Evolutionary conservation across 495 filamentous ascomycete species (phyloP).

Genomic region (Neurospora discreta): DNA sequence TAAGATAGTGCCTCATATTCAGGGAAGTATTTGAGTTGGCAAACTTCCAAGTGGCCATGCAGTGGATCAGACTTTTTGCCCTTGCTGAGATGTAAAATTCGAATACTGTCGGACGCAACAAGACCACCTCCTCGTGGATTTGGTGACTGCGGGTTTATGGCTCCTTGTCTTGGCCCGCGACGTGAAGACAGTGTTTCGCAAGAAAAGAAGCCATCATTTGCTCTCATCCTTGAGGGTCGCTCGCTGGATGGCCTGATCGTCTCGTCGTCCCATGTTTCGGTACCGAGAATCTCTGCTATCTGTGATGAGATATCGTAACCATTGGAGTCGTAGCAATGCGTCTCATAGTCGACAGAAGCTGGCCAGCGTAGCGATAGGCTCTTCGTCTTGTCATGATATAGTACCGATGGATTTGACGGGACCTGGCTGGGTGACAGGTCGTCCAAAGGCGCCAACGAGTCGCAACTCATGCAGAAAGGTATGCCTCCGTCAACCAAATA

Average conservation of each 20-base stretch:
- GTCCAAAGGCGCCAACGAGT: slow-evolving; percentile 5
- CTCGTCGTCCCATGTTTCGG: background rate
- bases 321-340: background rate
- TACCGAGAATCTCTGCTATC: background rate
- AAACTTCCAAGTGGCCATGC: slow-evolving; percentile 5
- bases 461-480: slow-evolving; percentile 14
- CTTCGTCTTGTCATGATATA: background rate
- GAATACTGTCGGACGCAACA: slow-evolving; percentile 5
- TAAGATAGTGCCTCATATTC: slow-evolving; percentile 14
- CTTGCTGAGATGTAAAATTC: slow-evolving; percentile 9
- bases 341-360: background rate
- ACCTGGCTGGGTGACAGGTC: slow-evolving; percentile 6
- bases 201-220: background rate
- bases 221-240: background rate
- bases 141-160: background rate
- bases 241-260: background rate
- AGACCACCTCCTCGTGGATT: background rate
- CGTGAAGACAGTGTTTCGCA: background rate
- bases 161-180: background rate
- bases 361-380: background rate
- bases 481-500: background rate
- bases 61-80: slow-evolving; percentile 9
- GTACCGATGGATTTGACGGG: slow-evolving; percentile 5
- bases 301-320: background rate
- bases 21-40: slow-evolving; percentile 12